Conservation (phyloP, 768 basidiomycete species). For the Podaxis sp. region DNA sequence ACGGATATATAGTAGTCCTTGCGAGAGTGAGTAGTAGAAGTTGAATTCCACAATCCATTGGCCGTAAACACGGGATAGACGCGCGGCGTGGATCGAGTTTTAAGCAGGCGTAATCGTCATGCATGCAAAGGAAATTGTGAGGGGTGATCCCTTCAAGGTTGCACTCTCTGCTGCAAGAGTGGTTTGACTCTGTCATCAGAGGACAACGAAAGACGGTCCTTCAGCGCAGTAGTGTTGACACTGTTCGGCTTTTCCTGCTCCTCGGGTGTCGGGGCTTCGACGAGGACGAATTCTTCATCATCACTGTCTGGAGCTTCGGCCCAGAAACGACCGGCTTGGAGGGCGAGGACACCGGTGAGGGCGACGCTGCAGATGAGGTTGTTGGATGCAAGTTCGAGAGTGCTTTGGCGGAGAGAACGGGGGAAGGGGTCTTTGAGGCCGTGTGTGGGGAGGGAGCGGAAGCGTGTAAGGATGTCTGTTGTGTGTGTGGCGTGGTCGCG, state of each 20-base stretch:
- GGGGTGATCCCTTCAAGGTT: constrained; percentile 11
- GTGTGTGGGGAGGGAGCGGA: constrained; percentile 56
- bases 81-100: neutral
- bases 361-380: constrained; percentile 87
- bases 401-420: constrained; percentile 54
- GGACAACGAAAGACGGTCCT: constrained; percentile 6
- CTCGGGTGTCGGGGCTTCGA: constrained; percentile 23
- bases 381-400: constrained; percentile 78
- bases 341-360: constrained; percentile 79
- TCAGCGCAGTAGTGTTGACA: neutral
- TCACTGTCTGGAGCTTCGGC: constrained; percentile 72
- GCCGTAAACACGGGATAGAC: too few relatives aligned
- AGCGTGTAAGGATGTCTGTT: constrained; percentile 58
- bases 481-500: constrained; percentile 5
- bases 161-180: constrained; percentile 28
- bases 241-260: constrained; percentile 6
- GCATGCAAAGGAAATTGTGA: neutral
- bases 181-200: constrained; percentile 30
- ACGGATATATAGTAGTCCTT: neutral
- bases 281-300: constrained; percentile 40
- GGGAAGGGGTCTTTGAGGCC: constrained; percentile 61
- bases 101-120: neutral
- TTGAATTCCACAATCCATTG: too few relatives aligned
- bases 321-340: constrained; percentile 86
- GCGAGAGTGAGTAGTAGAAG: neutral